phyloP scores from a whole-genome alignment of 176 grass and related monocot species.

The Oryza officinalis region DNA sequence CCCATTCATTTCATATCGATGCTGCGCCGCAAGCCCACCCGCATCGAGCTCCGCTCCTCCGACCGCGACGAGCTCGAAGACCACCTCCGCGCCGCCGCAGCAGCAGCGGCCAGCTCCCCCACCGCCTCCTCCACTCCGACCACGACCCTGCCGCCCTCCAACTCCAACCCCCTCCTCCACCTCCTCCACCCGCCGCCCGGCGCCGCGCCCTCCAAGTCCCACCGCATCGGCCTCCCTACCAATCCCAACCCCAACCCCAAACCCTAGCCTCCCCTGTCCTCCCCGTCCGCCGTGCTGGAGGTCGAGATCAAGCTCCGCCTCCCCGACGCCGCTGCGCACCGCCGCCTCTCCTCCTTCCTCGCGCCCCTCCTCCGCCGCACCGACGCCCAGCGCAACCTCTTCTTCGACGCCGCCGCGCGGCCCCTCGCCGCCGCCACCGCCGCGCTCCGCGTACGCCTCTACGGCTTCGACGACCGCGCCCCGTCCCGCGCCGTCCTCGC shows the following conservation, averaged over 20 bases:
- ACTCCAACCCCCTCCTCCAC: constrained; percentile 53
- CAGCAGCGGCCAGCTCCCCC: constrained; percentile 24
- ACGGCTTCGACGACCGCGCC: constrained; percentile 42
- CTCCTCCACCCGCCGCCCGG: constrained; percentile 60
- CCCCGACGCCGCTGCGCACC: constrained; percentile 66
- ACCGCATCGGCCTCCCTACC: constrained; percentile 68
- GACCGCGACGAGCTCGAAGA: constrained; percentile 82
- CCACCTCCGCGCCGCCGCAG: constrained; percentile 42
- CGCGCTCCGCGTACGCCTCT: constrained; percentile 73
- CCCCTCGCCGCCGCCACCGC: constrained; percentile 59
- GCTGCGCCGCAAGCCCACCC: constrained; percentile 73
- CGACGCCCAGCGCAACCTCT: constrained; percentile 73
- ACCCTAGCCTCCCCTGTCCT: constrained; percentile 7
- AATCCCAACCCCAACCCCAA: neutral
- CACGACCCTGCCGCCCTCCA: constrained; percentile 20
- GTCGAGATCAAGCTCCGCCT: constrained; percentile 90
- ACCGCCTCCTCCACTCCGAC: constrained; percentile 31
- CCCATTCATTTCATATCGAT: constrained; percentile 23
- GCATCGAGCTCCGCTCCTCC: constrained; percentile 70
- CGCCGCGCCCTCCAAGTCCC: constrained; percentile 57
- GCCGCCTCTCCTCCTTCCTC: constrained; percentile 70
- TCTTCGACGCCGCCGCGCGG: constrained; percentile 74
- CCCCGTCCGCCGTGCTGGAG: constrained; percentile 47
- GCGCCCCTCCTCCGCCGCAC: constrained; percentile 58
- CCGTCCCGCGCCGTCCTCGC: constrained; percentile 64